A percentile compares a stretch with the other conserved stretches of the same genome.
These are phyloP conservation scores for Boletus speciosus DNA, from an alignment of 768 basidiomycete species.

Conservation along the genomic window DNA sequence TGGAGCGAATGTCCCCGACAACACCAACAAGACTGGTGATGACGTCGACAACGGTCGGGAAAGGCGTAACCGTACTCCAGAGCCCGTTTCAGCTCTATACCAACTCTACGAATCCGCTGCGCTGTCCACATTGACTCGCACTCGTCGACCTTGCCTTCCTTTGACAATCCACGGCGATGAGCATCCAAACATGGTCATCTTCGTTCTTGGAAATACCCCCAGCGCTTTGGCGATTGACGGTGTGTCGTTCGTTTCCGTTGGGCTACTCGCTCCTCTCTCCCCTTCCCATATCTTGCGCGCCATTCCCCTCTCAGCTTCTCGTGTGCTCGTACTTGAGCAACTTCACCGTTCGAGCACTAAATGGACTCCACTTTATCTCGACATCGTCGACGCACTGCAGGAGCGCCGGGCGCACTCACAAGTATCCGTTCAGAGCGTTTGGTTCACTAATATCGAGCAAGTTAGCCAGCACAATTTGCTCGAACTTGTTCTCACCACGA, in stretches of 20 bases:
- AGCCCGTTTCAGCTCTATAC: constrained; percentile 33
- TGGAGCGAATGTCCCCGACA: constrained; percentile 29
- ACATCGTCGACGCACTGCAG: constrained; percentile 71
- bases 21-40: neutral
- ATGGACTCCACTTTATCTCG: constrained; percentile 86
- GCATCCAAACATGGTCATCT: constrained; percentile 62
- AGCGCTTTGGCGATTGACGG: constrained; percentile 48
- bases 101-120: constrained; percentile 67
- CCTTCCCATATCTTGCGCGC: constrained; percentile 50
- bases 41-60: neutral
- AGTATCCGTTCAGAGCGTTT: constrained; percentile 58
- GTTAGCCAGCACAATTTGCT: constrained; percentile 44
- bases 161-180: constrained; percentile 48
- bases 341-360: constrained; percentile 71
- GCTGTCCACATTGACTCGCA: constrained; percentile 57
- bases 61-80: neutral
- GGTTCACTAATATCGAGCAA: constrained; percentile 50
- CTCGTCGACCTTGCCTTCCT: constrained; percentile 60
- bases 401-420: constrained; percentile 45
- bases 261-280: constrained; percentile 68
- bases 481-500: constrained; percentile 47
- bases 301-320: constrained; percentile 60
- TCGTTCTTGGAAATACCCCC: constrained; percentile 59
- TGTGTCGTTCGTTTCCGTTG: constrained; percentile 60
- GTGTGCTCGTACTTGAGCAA: constrained; percentile 82